Base-by-base conservation (phyloP, 768 basidiomycete species). In the Amanita exitialis region DNA sequence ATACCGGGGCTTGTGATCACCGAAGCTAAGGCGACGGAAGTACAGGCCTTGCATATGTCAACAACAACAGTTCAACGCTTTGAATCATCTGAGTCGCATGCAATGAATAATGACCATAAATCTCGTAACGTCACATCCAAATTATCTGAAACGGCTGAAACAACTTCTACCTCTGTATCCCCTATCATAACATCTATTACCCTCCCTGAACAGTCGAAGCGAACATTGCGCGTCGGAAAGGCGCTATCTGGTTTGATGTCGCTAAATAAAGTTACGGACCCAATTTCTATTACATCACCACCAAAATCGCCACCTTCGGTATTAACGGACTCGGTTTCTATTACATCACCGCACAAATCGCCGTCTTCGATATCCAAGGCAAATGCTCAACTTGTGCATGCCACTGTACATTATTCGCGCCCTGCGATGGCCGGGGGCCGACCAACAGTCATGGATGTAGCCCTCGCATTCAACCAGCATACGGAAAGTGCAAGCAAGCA, bases 371-470 rank as follows among this genome's bases (percentile, higher is more conserved):
- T 32, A 13, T 13, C 27, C 43, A 13, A 32, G 4, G 4, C 13
- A 32, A 5, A 13, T 13, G 13, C 30, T 1, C n/a, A n/a, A n/a
- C 54, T 59, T 3, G 64, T 18, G 12, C 37, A 49, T 2, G 23
- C 73, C 1, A 70, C 76, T 4, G 59, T 65, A 3, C 73, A 71
- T 47, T 77, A 75, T 58, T 52, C 66, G 41, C 79, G 84, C 18
- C 82, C 82, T 47, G 78, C 84, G 4, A 86, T 78, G 58, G 77
- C 83, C 4, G 83, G 84, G 13, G 79, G 76, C 47, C 70, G 88
- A 53, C 78, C 83, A 16, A 78, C 80, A 12, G 85, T 80, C 20
- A 89, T 90, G 87, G 85, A 90, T 37, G 78, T 90, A 9, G 85
- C 84, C 2, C 82, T 82, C 61, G 75, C 77, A 7, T 61, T 87